These are phyloP conservation scores for Lodderomyces orthopsilosis DNA, from an alignment of 1,139 yeast species.

Conservation along the genomic window DNA sequence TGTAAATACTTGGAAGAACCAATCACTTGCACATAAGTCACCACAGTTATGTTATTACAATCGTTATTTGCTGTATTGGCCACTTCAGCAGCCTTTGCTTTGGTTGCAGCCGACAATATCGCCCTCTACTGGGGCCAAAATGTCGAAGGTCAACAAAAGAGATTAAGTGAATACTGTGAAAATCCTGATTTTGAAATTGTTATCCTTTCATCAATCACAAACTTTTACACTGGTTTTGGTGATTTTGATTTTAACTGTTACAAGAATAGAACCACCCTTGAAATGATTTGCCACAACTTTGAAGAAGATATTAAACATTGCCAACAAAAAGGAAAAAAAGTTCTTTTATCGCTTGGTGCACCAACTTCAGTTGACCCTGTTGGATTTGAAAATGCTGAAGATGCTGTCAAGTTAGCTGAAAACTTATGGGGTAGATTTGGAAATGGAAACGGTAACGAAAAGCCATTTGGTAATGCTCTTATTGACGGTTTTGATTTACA, in stretches of 20 bases:
- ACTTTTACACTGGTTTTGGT: slow-evolving; percentile 68
- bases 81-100: slow-evolving; percentile 27
- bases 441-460: slow-evolving; percentile 62
- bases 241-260: slow-evolving; percentile 30
- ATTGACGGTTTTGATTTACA: slow-evolving; percentile 44
- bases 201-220: slow-evolving; percentile 64
- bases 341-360: slow-evolving; percentile 84
- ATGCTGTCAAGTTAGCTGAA: slow-evolving; percentile 65
- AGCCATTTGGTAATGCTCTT: slow-evolving; percentile 65
- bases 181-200: slow-evolving; percentile 68
- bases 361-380: slow-evolving; percentile 59
- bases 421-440: slow-evolving; percentile 83
- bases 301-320: slow-evolving; percentile 72
- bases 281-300: slow-evolving; percentile 18
- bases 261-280: slow-evolving; percentile 14
- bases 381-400: slow-evolving; percentile 61
- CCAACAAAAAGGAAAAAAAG: slow-evolving; percentile 73
- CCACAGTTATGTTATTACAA: no score
- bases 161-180: slow-evolving; percentile 65
- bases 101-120: slow-evolving; percentile 36
- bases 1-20: slow-evolving; percentile 20
- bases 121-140: slow-evolving; percentile 72
- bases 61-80: neutral
- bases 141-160: slow-evolving; percentile 59
- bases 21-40: slow-evolving; percentile 18